A percentile compares a stretch with the other conserved stretches of the same genome.
Conservation (phyloP, 805 yeast genomes). For the Phaffomyces thermotolerans region DNA sequence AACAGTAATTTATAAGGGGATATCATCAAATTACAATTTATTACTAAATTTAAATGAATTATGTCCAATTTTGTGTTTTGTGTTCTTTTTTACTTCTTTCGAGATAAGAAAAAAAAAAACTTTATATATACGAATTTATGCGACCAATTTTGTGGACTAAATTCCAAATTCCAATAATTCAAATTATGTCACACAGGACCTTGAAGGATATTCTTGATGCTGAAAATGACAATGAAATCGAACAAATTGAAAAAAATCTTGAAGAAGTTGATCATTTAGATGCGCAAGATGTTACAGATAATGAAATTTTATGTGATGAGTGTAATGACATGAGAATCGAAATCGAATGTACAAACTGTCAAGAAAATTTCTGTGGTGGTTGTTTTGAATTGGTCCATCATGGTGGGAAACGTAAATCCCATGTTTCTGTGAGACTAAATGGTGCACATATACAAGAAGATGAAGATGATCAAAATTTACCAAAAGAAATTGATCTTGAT, state of each 20-base stretch:
- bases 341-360: constrained; percentile 53
- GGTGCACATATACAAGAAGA: constrained; percentile 16
- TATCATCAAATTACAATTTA: too few relatives aligned
- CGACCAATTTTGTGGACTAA: too few relatives aligned
- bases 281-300: constrained; percentile 12
- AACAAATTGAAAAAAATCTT: constrained; percentile 18
- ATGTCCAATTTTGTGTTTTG: background rate
- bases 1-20: too few relatives aligned
- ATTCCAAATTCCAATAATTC: too few relatives aligned
- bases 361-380: constrained; percentile 60
- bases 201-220: constrained; percentile 32
- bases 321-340: constrained; percentile 70
- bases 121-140: background rate
- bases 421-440: constrained; percentile 27
- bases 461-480: constrained; percentile 6
- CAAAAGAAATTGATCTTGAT: constrained; percentile 9
- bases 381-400: constrained; percentile 64
- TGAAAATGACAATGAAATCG: constrained; percentile 28
- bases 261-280: constrained; percentile 14
- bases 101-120: background rate
- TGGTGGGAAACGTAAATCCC: constrained; percentile 54
- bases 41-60: too few relatives aligned
- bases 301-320: constrained; percentile 50
- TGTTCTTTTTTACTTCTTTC: background rate
- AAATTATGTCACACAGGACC: constrained; percentile 18